phyloP scores from a whole-genome alignment of 768 basidiomycete species.

The Tremella yokohamensis region DNA sequence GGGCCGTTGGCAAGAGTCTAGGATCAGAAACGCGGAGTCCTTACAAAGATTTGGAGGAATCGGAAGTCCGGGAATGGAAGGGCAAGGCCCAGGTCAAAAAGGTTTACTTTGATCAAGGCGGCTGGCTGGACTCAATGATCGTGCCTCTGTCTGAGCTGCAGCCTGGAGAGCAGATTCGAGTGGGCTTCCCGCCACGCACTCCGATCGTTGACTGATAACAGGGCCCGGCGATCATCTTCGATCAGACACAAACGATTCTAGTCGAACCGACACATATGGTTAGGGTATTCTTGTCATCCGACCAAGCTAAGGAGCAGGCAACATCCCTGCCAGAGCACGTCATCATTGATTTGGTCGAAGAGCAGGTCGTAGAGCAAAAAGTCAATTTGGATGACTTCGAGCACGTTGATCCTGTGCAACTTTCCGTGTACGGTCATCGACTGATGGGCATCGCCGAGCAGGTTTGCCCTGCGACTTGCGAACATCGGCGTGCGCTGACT shows the following conservation, averaged over 20 bases:
- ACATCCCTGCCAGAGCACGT: constrained; percentile 36
- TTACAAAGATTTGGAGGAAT: constrained; percentile 22
- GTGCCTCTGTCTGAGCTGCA: constrained; percentile 22
- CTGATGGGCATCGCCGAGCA: constrained; percentile 93
- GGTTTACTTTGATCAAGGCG: constrained; percentile 27
- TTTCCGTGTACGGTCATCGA: constrained; percentile 89
- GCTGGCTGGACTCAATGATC: constrained; percentile 19
- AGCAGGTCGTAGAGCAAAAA: constrained; percentile 19
- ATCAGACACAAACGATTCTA: constrained; percentile 92
- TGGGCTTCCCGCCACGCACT: constrained; percentile 14
- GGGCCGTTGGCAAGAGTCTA: constrained; percentile 26
- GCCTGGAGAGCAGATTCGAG: constrained; percentile 22
- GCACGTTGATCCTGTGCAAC: constrained; percentile 52
- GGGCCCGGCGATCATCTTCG: constrained; percentile 92
- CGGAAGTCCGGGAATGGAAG: constrained; percentile 4
- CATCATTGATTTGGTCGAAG: constrained; percentile 35
- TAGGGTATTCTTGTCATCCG: constrained; percentile 7
- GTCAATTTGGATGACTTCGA: constrained; percentile 24
- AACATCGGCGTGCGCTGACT: background rate
- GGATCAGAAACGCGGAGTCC: constrained; percentile 23
- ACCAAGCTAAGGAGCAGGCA: constrained; percentile 20
- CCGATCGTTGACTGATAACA: constrained; percentile 18
- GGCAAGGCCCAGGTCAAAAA: constrained; percentile 8
- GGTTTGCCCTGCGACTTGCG: constrained; percentile 1
- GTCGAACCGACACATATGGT: constrained; percentile 59